Evolutionary conservation across 129 eudicot genomes (phyloP).

Genomic region (Arctium lappa): DNA sequence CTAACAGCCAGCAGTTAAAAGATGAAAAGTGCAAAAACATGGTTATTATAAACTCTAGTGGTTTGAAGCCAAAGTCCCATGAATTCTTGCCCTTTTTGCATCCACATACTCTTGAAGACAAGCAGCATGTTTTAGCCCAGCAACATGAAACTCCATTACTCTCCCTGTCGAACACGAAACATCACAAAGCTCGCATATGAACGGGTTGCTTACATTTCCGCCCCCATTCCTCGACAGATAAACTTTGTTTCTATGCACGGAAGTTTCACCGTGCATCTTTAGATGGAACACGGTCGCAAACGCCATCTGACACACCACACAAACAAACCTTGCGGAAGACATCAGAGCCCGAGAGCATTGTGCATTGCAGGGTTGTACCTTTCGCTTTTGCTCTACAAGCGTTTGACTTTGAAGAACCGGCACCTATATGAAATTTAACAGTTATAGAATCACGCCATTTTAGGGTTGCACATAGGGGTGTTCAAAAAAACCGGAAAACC

Average conservation of each 20-base stretch:
- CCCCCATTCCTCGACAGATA: conserved; percentile 5
- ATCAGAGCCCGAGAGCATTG: conserved; percentile 10
- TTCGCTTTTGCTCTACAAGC: conserved; percentile 25
- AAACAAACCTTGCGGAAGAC: conserved; percentile 18
- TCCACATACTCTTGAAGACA: conserved; percentile 24
- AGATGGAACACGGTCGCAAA: conserved; percentile 33
- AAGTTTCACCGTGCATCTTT: conserved; percentile 32
- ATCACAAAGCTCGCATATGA: conserved; percentile 35
- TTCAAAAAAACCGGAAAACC: too few relatives aligned
- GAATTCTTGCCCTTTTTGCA: conserved; percentile 27
- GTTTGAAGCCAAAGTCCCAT: conserved; percentile 1
- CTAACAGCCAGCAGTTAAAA: background rate
- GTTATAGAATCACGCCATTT: background rate
- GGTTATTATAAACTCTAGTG: background rate
- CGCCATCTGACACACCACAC: conserved; percentile 29
- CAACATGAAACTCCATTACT: conserved; percentile 35
- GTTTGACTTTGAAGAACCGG: conserved; percentile 17
- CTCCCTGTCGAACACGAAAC: conserved; percentile 23
- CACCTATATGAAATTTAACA: conserved; percentile 21
- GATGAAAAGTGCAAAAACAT: background rate
- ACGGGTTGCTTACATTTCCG: conserved; percentile 24
- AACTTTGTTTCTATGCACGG: conserved; percentile 16
- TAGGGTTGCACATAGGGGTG: background rate
- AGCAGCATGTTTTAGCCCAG: conserved; percentile 28
- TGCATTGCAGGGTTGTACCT: conserved; percentile 14